These are phyloP conservation scores for Pyrrhoderma lamaoense DNA, from an alignment of 1,284 basidiomycete species.

Conservation along the genomic window DNA sequence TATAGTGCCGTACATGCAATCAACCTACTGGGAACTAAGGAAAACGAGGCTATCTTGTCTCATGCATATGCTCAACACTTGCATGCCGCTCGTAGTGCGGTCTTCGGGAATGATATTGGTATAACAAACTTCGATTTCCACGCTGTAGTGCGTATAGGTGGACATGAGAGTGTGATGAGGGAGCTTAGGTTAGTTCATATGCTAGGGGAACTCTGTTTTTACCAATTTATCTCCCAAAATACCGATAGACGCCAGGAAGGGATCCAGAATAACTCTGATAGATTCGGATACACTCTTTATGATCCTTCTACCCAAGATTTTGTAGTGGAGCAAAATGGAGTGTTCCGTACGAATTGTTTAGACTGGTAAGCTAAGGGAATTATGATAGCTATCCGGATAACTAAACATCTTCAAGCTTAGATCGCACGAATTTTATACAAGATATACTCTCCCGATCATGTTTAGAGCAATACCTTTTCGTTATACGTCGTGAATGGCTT, in stretches of 20 bases:
- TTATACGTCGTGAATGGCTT: conserved; percentile 71
- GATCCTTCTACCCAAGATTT: conserved; percentile 59
- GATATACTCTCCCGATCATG: conserved; percentile 81
- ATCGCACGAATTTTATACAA: conserved; percentile 97
- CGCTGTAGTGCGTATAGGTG: conserved; percentile 69
- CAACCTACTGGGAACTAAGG: conserved; percentile 84
- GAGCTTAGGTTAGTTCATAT: conserved; percentile 54
- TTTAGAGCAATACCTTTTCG: conserved; percentile 66
- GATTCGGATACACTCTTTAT: conserved; percentile 80
- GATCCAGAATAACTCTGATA: conserved; percentile 62
- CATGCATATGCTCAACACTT: conserved; percentile 78
- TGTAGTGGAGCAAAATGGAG: conserved; percentile 79
- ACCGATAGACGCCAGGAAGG: conserved; percentile 46
- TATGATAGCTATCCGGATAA: conserved; percentile 4
- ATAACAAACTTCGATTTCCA: conserved; percentile 97
- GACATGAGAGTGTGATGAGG: conserved; percentile 80
- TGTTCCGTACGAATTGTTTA: conserved; percentile 92
- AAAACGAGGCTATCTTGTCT: conserved; percentile 85
- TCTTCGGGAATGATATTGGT: conserved; percentile 51
- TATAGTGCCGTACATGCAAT: conserved; percentile 79
- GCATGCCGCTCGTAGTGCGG: conserved; percentile 43
- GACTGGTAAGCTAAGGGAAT: conserved; percentile 65
- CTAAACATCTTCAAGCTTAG: conserved; percentile 52
- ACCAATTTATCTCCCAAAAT: neutral
- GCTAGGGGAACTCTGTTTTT: conserved; percentile 6